These are phyloP conservation scores for Trichophyton benhamiae DNA, from an alignment of 2,329 filamentous ascomycete genomes.

Conservation along the genomic window DNA sequence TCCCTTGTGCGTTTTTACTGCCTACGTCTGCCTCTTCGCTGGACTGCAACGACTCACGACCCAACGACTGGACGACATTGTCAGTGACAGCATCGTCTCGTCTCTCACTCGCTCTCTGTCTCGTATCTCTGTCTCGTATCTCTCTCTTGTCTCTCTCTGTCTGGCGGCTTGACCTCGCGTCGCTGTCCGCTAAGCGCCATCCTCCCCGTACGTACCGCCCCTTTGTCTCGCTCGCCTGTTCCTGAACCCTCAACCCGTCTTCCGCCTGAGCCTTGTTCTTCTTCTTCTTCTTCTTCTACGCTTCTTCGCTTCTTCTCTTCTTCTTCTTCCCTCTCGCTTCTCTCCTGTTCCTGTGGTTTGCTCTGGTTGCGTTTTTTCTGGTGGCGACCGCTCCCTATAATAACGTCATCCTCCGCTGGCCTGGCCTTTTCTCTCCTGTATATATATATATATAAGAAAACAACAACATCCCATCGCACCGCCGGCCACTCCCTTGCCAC, in stretches of 20 bases:
- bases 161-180: not conserved
- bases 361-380: not conserved
- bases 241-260: not conserved
- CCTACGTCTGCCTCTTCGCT: too few species aligned
- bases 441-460: too few species aligned
- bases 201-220: not conserved
- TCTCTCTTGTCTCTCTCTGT: not conserved
- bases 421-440: not conserved
- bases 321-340: too few species aligned
- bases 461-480: not conserved
- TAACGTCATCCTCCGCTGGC: not conserved
- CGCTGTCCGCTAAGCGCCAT: too few species aligned
- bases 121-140: not conserved
- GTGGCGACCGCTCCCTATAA: not conserved
- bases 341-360: too few species aligned
- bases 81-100: not conserved
- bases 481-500: too few species aligned
- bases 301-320: not conserved
- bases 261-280: not conserved
- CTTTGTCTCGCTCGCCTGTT: not conserved
- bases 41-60: too few species aligned
- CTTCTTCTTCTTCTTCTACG: not conserved
- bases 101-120: not conserved
- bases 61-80: too few species aligned
- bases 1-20: too few species aligned